Evolutionary conservation across 257 asterid genomes (phyloP), one percentile per base, ranked within the genome.

Genomic region (Penstemon newberryi): DNA sequence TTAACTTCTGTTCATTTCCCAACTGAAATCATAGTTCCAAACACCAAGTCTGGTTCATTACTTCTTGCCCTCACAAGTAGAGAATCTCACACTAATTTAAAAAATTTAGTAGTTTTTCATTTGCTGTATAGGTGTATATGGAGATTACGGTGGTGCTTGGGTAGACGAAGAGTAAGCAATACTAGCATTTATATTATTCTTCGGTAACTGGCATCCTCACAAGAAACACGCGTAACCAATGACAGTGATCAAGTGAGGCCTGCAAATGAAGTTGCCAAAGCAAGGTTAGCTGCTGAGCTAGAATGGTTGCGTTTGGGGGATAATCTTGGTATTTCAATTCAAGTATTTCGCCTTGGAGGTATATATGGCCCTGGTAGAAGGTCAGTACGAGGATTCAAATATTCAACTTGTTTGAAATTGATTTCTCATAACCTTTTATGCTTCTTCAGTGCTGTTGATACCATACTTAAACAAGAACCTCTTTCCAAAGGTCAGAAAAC

Each of bases 321-420:
- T 49, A 80, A 77, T 79, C 87, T 80, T 46, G 82, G 78, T 39
- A 69, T 86, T 67, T 55, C 88, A 47, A 86, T 84, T 4, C 94
- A 88, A 43, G 79, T 90, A 75, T 88, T 86, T 76, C 96, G 98
- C 67, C 89, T 90, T 1, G 98, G 96, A 72, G 98, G 98, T 39
- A 88, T 90, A 79, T 93, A 93, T 43, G 97, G 98, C 75, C 96
- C 97, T 63, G 92, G 97, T 56, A 84, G 98, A 88, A 92, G 98
- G 98, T 90, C 65, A 43, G 79, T 44, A 10, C 63, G 49, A 13
- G 39, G 51, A 61, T 49, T 49, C 11, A 36, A 62, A 56, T 42
- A 52, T 40, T 63, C 8, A 46, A 54, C 19, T 40, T 39, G 19
- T 60, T 54, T 8, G 56, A 54, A n/a, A 40, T 25, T 58, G 33